Base-by-base conservation (phyloP, 768 basidiomycete genomes). In the Lactifluus piperatus region DNA sequence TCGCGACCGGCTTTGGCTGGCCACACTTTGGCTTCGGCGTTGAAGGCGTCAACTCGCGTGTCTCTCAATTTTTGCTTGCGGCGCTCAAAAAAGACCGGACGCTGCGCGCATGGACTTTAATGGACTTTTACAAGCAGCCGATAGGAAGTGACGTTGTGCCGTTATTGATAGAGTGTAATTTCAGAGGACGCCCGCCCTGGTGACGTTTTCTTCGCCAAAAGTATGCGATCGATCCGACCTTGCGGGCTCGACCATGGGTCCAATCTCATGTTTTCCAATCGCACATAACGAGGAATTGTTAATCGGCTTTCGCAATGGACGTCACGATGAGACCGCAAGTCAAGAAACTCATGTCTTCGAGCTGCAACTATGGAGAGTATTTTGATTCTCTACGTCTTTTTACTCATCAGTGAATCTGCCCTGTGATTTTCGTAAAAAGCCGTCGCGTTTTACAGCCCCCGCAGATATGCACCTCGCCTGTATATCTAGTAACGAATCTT, bases 1-100 rank as follows among this genome's bases (percentile, higher is more conserved):
- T 95, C 24, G 90, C 94, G 5, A 81, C 80, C 64, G 94, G 94
- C 0, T 83, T 91, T 66, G 91, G 92, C 14, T 92, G 85, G 84
- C 90, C 91, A 0, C 73, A 76, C 37, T 75, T 79, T 72, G 85
- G 86, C 2, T 66, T 93, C 7, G 93, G 93, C 5, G 75, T 93
- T n/a, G 84, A 90, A 68, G 94, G 94, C 2, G 84, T 94, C 41
- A 97, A 97, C 67, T 76, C 76, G 24, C 77, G 85, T n/a, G 73
- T 91, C 3, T 84, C 79, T 3, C 73, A 72, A 54, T 95, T 91
- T 87, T 68, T 93, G 20, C 67, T 92, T 45, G 77, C 81, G 39
- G 71, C 74, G 59, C 70, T 92, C 27, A 56, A 62, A 49, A 55
- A 56, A 41, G 32, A 51, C 13, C 26, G 1, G 50, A 41, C 79